phyloP scores from a whole-genome alignment of 371 early-diverging fungal genomes.

The Rhizopus stolonifer region DNA sequence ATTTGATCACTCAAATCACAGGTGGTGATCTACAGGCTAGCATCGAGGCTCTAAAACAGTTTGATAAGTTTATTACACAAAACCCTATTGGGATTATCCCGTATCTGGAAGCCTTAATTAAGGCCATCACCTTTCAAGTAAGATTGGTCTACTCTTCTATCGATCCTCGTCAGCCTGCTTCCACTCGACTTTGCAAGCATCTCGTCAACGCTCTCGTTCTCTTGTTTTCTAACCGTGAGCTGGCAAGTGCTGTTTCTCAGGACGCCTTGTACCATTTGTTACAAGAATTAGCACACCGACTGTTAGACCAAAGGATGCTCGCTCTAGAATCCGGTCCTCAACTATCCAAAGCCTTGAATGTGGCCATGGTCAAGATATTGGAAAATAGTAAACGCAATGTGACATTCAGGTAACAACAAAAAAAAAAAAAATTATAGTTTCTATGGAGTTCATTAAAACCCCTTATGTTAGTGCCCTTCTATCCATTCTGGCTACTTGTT shows the following conservation, averaged over 20 bases:
- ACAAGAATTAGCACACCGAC: slow-evolving; percentile 72
- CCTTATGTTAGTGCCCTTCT: slow-evolving; percentile 50
- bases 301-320: slow-evolving; percentile 76
- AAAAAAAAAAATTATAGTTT: too few relatives aligned
- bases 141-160: slow-evolving; percentile 72
- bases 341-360: slow-evolving; percentile 79
- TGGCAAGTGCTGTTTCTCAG: slow-evolving; percentile 63
- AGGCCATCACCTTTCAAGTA: slow-evolving; percentile 78
- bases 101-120: slow-evolving; percentile 68
- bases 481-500: slow-evolving; percentile 51
- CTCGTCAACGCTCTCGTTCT: slow-evolving; percentile 76
- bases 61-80: slow-evolving; percentile 66
- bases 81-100: slow-evolving; percentile 55
- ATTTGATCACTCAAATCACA: slow-evolving; percentile 74
- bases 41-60: slow-evolving; percentile 79
- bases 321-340: slow-evolving; percentile 63
- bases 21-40: slow-evolving; percentile 68
- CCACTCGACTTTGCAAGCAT: slow-evolving; percentile 71
- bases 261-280: slow-evolving; percentile 67
- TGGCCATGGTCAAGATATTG: slow-evolving; percentile 83
- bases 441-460: background rate
- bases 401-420: slow-evolving; percentile 76
- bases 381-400: slow-evolving; percentile 80
- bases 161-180: slow-evolving; percentile 48
- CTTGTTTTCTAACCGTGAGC: slow-evolving; percentile 66